Evolutionary conservation across 2,329 filamentous ascomycete genomes (phyloP), one percentile per base, ranked within the genome.

Genomic region (Colletotrichum filicis): DNA sequence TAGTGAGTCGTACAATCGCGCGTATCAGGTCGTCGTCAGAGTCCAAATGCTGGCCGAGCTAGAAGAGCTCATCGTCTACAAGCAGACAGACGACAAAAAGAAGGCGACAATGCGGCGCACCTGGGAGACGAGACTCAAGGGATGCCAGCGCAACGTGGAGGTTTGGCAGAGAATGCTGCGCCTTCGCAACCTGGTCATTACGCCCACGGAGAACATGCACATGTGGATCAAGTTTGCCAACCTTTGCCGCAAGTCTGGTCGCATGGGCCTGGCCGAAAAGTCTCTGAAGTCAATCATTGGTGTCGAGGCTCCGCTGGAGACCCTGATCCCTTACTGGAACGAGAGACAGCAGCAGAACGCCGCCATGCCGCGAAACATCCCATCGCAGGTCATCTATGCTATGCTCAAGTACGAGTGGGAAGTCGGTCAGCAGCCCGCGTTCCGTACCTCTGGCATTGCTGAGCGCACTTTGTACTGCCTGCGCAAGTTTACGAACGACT

Each of bases 151-250:
- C 70, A 98, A 98, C 78, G 95, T 98, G 24, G 97, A 99, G 79
- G 95, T 98, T 3, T 99, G 97, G 97, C 95, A 98, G 81, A 92
- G 97, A 73, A 98, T 98, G 95, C 91, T 99, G 68, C 97, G 98
- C 80, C 92, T 99, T 37, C 92, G 97, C 73, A 94, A 95, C 24
- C 88, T 99, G 64, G 97, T 99, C 72, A 96, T 98, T 74, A 92
- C 92, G 0, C 96, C 97, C 0, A 91, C 91, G 42, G 95, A 99
- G 81, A 98, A 98, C 79, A 95, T 97, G 87, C 94, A 97, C 79
- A 99, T 99, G 95, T 98, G 95, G 92, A 98, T 99, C 86, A 99
- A 99, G 81, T 99, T 98, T 81, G 94, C 97, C 78, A 99, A 98
- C 78, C 90, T 99, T 6, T 99, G 97, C 83, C 94, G 97, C 78